Evolutionary conservation across 805 yeast genomes (phyloP).

Genomic region (Myxozyma lipomycoides): DNA sequence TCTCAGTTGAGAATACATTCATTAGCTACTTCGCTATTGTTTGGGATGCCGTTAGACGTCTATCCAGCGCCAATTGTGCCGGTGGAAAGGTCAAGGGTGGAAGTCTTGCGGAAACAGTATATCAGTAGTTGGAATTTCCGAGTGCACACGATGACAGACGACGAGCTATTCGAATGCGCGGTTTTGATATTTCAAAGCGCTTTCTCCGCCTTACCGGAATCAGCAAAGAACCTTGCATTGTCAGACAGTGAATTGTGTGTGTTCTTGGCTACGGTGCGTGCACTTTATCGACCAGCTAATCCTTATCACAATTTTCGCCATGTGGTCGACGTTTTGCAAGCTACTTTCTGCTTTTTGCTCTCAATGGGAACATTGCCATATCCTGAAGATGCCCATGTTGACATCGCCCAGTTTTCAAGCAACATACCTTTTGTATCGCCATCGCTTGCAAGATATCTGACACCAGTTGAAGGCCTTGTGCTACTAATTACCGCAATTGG

Average conservation of each 20-base stretch:
- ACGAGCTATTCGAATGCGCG: constrained; percentile 37
- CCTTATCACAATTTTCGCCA: constrained; percentile 95
- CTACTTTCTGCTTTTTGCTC: constrained; percentile 62
- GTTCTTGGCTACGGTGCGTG: constrained; percentile 64
- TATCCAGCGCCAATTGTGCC: constrained; percentile 8
- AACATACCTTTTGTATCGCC: too few relatives aligned
- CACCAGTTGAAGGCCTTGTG: constrained; percentile 50
- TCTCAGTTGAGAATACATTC: background rate
- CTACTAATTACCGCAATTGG: constrained; percentile 81
- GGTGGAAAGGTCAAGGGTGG: background rate
- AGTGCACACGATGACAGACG: constrained; percentile 23
- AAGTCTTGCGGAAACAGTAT: background rate
- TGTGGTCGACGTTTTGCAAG: constrained; percentile 93
- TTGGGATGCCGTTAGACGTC: background rate
- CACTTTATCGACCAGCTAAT: constrained; percentile 76
- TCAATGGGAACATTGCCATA: constrained; percentile 32
- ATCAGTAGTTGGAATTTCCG: constrained; percentile 25
- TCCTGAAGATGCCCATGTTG: background rate
- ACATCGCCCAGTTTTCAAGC: too few relatives aligned
- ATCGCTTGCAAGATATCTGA: constrained; percentile 17
- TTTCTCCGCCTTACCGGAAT: constrained; percentile 29
- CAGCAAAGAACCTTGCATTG: constrained; percentile 22
- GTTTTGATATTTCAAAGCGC: constrained; percentile 50
- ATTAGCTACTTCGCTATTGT: background rate
- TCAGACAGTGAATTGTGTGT: constrained; percentile 50